A percentile compares a stretch with the other conserved stretches of the same genome.
Conservation (phyloP, 192 early-diverging fungal species). For the Dispira simplex region DNA sequence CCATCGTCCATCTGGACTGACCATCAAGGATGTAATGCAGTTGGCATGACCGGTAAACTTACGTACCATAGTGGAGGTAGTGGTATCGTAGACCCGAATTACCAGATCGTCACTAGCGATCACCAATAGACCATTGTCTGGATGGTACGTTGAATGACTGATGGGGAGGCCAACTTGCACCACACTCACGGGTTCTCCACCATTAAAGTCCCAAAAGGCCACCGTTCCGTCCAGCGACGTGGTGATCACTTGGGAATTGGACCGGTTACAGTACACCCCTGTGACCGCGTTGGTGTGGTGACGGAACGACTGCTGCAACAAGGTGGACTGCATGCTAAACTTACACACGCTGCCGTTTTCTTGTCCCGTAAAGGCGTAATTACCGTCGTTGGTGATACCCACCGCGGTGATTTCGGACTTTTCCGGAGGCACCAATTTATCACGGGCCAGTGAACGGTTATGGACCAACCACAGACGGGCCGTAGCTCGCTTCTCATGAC, state of each 20-base stretch:
- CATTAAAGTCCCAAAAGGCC: slow-evolving; percentile 74
- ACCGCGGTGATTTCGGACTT: slow-evolving; percentile 36
- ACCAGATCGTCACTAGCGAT: slow-evolving; percentile 73
- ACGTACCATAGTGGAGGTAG: slow-evolving; percentile 67
- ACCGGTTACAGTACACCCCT: slow-evolving; percentile 56
- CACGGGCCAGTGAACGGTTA: slow-evolving; percentile 56
- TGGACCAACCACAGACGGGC: slow-evolving; percentile 77
- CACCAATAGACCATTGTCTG: slow-evolving; percentile 64
- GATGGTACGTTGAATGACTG: slow-evolving; percentile 39
- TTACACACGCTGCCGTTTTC: slow-evolving; percentile 63
- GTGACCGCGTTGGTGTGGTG: slow-evolving; percentile 70
- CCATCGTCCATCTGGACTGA: slow-evolving; percentile 88
- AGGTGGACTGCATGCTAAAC: slow-evolving; percentile 93
- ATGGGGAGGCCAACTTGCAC: slow-evolving; percentile 51
- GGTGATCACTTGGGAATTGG: slow-evolving; percentile 59
- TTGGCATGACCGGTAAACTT: slow-evolving; percentile 78
- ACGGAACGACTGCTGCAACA: slow-evolving; percentile 50
- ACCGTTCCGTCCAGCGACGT: slow-evolving; percentile 61
- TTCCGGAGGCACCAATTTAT: slow-evolving; percentile 47
- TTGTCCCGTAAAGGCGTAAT: slow-evolving; percentile 82
- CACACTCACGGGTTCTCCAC: slow-evolving; percentile 38
- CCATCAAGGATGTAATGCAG: slow-evolving; percentile 72
- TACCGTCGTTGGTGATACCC: slow-evolving; percentile 76
- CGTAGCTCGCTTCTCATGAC: slow-evolving; percentile 54
- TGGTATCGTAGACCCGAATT: slow-evolving; percentile 78